Conservation (phyloP, 345 rosid species). For the Noccaea caerulescens region DNA sequence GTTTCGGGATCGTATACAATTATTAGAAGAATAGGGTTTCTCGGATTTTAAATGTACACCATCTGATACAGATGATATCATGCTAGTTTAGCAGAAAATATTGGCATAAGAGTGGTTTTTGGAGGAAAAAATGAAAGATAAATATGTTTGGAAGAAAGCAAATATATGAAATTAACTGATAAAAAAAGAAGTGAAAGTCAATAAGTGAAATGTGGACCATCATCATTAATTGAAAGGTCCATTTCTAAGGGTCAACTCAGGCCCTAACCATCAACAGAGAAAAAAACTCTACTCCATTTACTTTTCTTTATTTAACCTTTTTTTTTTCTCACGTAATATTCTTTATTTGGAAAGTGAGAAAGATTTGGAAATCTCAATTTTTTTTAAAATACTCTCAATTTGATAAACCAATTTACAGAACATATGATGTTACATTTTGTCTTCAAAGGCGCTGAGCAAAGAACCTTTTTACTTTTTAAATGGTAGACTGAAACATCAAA, state of each 20-base stretch:
- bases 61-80: background rate
- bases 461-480: too few species aligned
- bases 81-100: background rate
- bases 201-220: slow-evolving; percentile 30
- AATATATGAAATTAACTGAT: background rate
- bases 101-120: background rate
- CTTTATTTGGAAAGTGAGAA: slow-evolving; percentile 13
- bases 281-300: background rate
- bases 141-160: background rate
- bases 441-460: background rate
- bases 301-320: background rate
- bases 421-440: slow-evolving; percentile 14
- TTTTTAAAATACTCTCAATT: background rate
- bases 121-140: slow-evolving; percentile 4
- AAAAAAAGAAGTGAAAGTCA: slow-evolving; percentile 9
- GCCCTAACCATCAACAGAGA: slow-evolving; percentile 28
- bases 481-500: background rate
- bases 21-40: background rate
- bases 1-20: background rate
- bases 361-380: background rate
- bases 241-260: slow-evolving; percentile 29
- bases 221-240: slow-evolving; percentile 17
- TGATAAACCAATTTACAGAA: background rate
- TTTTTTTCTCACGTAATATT: background rate
- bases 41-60: background rate